phyloP scores from a whole-genome alignment of 371 early-diverging fungal genomes.

The Thermomucor indicae-seudaticae region DNA sequence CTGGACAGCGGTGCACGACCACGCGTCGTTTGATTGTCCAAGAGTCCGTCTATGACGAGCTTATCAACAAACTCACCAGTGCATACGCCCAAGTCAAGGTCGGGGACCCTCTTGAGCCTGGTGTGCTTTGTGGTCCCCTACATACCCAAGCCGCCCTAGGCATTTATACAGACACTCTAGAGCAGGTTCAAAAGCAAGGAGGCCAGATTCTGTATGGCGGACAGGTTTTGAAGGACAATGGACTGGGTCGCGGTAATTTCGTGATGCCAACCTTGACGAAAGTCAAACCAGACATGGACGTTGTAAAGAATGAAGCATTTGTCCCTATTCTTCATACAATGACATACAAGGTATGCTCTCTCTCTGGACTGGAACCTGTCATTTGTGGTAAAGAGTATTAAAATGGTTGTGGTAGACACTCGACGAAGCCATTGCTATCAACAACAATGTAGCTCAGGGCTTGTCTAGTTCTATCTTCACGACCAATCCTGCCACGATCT shows the following conservation, averaged over 20 bases:
- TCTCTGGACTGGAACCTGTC: too few relatives aligned
- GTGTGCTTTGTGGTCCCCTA: conserved; percentile 91
- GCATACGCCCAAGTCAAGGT: conserved; percentile 90
- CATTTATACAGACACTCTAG: conserved; percentile 70
- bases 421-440: conserved; percentile 85
- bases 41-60: conserved; percentile 82
- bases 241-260: conserved; percentile 74
- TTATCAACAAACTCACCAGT: conserved; percentile 72
- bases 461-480: conserved; percentile 91
- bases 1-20: conserved; percentile 96
- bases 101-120: conserved; percentile 84
- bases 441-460: conserved; percentile 92
- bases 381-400: too few relatives aligned
- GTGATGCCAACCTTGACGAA: conserved; percentile 94
- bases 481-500: conserved; percentile 72
- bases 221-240: conserved; percentile 52
- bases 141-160: conserved; percentile 86
- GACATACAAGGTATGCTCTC: conserved; percentile 62
- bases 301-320: conserved; percentile 93
- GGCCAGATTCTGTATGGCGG: conserved; percentile 90
- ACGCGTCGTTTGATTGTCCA: conserved; percentile 93
- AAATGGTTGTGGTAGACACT: conserved; percentile 49
- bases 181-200: conserved; percentile 76
- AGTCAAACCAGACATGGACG: conserved; percentile 68
- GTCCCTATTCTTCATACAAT: conserved; percentile 92